Percentiles rank a stretch among this genome's conserved stretches.
Evolutionary conservation across 176 grass and related monocot species (phyloP).

Genomic region (Ensete glaucum): DNA sequence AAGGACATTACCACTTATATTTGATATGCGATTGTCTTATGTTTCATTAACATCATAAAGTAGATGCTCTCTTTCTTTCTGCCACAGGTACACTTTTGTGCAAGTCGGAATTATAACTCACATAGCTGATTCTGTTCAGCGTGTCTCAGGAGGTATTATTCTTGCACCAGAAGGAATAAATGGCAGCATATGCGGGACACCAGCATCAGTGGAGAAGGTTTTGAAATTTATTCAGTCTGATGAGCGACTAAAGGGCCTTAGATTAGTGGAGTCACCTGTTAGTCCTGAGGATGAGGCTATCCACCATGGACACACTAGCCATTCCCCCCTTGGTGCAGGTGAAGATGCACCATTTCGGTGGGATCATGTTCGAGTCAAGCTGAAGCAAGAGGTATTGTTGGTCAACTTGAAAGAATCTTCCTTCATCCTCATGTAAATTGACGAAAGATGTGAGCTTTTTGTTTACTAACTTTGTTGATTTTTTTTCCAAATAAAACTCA

Average conservation of each 20-base stretch:
- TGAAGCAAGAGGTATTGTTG: constrained; percentile 88
- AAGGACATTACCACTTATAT: neutral
- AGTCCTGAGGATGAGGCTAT: constrained; percentile 93
- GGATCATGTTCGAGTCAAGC: constrained; percentile 96
- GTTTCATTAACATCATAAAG: neutral
- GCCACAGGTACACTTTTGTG: constrained; percentile 9
- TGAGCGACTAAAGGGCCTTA: constrained; percentile 54
- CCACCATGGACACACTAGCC: constrained; percentile 76
- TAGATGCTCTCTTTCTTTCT: neutral
- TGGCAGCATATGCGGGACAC: constrained; percentile 77
- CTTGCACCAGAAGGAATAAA: constrained; percentile 94
- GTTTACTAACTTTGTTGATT: neutral
- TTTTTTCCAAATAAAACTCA: neutral
- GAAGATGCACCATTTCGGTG: constrained; percentile 93
- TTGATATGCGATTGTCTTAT: neutral
- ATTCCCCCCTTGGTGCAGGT: constrained; percentile 82
- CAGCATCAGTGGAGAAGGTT: constrained; percentile 56
- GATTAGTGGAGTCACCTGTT: constrained; percentile 80
- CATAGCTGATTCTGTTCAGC: constrained; percentile 41
- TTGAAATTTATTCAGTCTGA: constrained; percentile 79
- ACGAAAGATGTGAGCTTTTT: neutral
- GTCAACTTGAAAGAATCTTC: constrained; percentile 7
- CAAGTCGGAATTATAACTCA: constrained; percentile 19
- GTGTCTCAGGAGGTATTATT: constrained; percentile 97
- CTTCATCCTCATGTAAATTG: neutral